phyloP scores from a whole-genome alignment of 371 early-diverging fungal species.

The Apophysomyces variabilis region DNA sequence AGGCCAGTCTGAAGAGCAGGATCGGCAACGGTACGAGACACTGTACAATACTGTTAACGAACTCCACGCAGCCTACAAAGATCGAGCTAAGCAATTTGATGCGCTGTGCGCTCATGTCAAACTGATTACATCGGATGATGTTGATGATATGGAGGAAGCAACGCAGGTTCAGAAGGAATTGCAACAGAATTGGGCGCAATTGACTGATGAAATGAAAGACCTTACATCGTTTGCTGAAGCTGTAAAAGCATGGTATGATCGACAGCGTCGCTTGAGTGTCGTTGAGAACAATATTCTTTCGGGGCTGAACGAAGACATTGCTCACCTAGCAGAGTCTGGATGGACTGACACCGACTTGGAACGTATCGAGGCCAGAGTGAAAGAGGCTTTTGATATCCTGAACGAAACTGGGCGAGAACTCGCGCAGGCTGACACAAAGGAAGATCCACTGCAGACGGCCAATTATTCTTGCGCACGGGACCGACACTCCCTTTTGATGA shows the following conservation, averaged over 20 bases:
- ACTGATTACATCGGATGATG: slow-evolving; percentile 25
- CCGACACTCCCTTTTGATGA: slow-evolving; percentile 27
- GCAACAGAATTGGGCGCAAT: slow-evolving; percentile 35
- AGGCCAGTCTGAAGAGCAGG: slow-evolving; percentile 48
- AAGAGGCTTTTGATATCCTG: slow-evolving; percentile 28
- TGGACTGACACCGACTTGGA: slow-evolving; percentile 26
- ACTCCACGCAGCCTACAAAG: slow-evolving; percentile 22
- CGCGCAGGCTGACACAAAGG: slow-evolving; percentile 21
- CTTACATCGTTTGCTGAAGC: slow-evolving; percentile 29
- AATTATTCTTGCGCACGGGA: slow-evolving; percentile 52
- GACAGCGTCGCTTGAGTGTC: slow-evolving; percentile 36
- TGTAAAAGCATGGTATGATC: slow-evolving; percentile 45
- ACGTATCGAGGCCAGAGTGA: slow-evolving; percentile 25
- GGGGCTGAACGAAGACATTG: slow-evolving; percentile 36
- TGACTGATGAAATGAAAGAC: slow-evolving; percentile 32
- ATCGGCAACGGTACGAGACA: slow-evolving; percentile 32
- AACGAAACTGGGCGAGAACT: slow-evolving; percentile 30
- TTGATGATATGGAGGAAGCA: slow-evolving; percentile 27
- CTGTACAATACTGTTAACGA: slow-evolving; percentile 22
- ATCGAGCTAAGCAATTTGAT: slow-evolving; percentile 23
- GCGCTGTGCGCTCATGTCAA: slow-evolving; percentile 28
- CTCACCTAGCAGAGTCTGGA: slow-evolving; percentile 28
- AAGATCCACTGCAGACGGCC: slow-evolving; percentile 48
- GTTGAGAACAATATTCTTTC: slow-evolving; percentile 27
- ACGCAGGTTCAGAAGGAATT: slow-evolving; percentile 19